Evolutionary conservation across 441 rosid species (phyloP), one percentile per base, ranked within the genome.

Genomic region (Mallotus repandus): DNA sequence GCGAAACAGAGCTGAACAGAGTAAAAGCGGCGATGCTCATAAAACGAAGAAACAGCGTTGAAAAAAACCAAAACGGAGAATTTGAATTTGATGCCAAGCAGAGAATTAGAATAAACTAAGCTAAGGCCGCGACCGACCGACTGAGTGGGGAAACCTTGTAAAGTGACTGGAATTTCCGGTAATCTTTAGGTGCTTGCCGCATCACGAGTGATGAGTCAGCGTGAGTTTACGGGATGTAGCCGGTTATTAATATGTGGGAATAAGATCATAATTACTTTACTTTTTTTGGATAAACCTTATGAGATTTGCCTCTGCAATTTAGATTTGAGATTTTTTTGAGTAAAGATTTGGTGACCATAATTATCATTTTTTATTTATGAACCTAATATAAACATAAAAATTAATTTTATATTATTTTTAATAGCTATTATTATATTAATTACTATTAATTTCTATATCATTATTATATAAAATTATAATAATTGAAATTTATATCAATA

Each of bases 151-250:
- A 63, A 52, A 75, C 35, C 16, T 43, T 61, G n/a, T 32, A 56
- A 74, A 50, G 74, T 77, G 75, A 91, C 92, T 86, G 86, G 79
- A 73, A 41, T 45, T 79, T 74, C 79, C 81, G 69, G 92, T 83
- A 46, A 56, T 69, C 54, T 69, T 14, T 60, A 63, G 74, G 58
- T 55, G 48, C 48, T 79, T 63, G 70, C 76, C 63, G 82, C 74
- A 59, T 8, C 22, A 13, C 10, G 18, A 10, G 6, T 45, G 43
- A 16, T 3, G 77, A 72, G 73, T 54, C 48, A 60, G 69, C 65
- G 76, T 18, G 60, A 7, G 46, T 78, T 84, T 74, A 91, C 93
- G 80, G 87, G 83, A 77, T 80, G 75, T 65, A 79, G 74, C 89
- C 88, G 85, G 91, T 86, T 10, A 32, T 46, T 25, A n/a, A 63